These are phyloP conservation scores for Alternaria sp. DNA, from an alignment of 2,329 filamentous ascomycete genomes.

Conservation along the genomic window DNA sequence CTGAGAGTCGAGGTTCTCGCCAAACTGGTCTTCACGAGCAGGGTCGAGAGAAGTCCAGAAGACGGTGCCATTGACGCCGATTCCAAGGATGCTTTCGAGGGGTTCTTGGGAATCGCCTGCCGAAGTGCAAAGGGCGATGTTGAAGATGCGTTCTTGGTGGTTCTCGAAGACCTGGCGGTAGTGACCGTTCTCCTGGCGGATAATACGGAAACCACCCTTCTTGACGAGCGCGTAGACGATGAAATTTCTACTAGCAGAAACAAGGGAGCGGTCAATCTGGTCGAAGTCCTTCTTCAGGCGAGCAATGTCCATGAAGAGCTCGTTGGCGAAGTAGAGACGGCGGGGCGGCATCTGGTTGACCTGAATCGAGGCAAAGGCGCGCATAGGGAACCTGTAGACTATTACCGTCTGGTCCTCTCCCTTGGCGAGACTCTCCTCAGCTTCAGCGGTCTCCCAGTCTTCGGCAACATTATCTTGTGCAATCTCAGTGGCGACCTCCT, in stretches of 20 bases:
- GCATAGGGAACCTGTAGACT: slow-evolving; percentile 96
- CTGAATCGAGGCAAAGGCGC: slow-evolving; percentile 90
- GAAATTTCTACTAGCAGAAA: slow-evolving; percentile 87
- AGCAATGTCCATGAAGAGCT: slow-evolving; percentile 90
- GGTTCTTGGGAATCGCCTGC: slow-evolving; percentile 57
- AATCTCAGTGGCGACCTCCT: slow-evolving; percentile 66
- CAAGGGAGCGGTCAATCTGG: slow-evolving; percentile 92
- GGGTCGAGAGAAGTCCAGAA: slow-evolving; percentile 82
- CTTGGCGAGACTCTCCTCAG: slow-evolving; percentile 73
- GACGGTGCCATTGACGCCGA: slow-evolving; percentile 93
- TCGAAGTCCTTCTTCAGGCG: slow-evolving; percentile 97
- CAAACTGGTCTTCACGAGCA: slow-evolving; percentile 64
- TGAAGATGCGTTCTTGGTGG: slow-evolving; percentile 93
- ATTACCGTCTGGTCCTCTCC: slow-evolving; percentile 74
- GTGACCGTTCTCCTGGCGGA: slow-evolving; percentile 90
- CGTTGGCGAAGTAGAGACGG: slow-evolving; percentile 74
- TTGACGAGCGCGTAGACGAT: slow-evolving; percentile 96
- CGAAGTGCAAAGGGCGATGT: slow-evolving; percentile 81
- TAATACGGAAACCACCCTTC: slow-evolving; percentile 90
- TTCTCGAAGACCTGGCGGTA: slow-evolving; percentile 93
- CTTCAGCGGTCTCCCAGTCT: slow-evolving; percentile 89
- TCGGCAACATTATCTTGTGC: slow-evolving; percentile 72
- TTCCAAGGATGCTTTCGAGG: slow-evolving; percentile 83
- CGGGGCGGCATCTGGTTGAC: slow-evolving; percentile 67
- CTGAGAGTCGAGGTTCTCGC: slow-evolving; percentile 84